Percentiles rank a stretch among this genome's conserved stretches.
Conservation (phyloP, 1,139 yeast genomes). For the Yamadazyma diddensiae region DNA sequence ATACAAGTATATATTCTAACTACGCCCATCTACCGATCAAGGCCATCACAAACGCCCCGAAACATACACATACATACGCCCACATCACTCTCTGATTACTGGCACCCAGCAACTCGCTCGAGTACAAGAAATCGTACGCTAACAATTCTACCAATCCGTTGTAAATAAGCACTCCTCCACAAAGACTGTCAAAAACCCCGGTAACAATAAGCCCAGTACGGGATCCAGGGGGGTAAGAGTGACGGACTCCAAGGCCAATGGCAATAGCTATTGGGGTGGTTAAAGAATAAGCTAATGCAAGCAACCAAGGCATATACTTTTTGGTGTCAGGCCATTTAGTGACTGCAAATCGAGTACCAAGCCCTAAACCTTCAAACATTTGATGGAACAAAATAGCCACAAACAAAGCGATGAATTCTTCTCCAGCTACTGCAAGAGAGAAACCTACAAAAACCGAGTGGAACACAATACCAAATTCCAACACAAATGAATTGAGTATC, state of each 20-base stretch:
- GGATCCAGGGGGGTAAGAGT: slow-evolving; percentile 32
- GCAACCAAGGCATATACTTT: slow-evolving; percentile 31
- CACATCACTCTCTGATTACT: slow-evolving; percentile 1
- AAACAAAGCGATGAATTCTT: slow-evolving; percentile 31
- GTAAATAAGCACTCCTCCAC: slow-evolving; percentile 40
- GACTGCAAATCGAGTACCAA: slow-evolving; percentile 37
- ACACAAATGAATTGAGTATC: slow-evolving; percentile 25
- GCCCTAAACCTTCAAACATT: slow-evolving; percentile 39
- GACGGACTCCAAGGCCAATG: slow-evolving; percentile 35
- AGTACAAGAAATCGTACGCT: slow-evolving; percentile 35
- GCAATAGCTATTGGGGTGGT: slow-evolving; percentile 39
- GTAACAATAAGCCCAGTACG: slow-evolving; percentile 31
- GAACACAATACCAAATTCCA: slow-evolving; percentile 40
- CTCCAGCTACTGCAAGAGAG: slow-evolving; percentile 37
- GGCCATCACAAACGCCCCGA: slow-evolving; percentile 26
- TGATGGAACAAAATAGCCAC: slow-evolving; percentile 39
- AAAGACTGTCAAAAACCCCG: slow-evolving; percentile 35
- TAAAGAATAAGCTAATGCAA: slow-evolving; percentile 28
- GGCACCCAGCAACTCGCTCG: slow-evolving; percentile 1
- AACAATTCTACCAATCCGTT: slow-evolving; percentile 39
- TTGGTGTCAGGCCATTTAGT: slow-evolving; percentile 33
- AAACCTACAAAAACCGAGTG: slow-evolving; percentile 41
- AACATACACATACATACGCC: slow-evolving; percentile 3
- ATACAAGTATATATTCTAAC: background rate
- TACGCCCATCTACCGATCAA: slow-evolving; percentile 43